Evolutionary conservation across 371 early-diverging fungal species (phyloP), one percentile per base, ranked within the genome.

Genomic region (Enterocytospora artemiae): DNA sequence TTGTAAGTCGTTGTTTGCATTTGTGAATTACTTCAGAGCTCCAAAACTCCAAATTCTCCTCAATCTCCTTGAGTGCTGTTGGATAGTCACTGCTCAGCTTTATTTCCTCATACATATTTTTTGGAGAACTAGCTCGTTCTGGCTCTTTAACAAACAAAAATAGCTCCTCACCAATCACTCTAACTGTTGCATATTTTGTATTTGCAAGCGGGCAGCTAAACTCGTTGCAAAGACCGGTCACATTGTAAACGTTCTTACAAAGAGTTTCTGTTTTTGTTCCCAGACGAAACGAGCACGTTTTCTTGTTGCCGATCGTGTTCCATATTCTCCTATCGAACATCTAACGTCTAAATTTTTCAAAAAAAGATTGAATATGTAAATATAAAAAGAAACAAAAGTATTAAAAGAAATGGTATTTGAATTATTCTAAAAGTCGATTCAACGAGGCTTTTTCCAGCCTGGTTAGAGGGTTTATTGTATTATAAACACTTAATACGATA

Each of bases 141-240:
- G 94, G 88, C 16, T 92, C 91, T 79, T 97, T 97, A 77, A 92
- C 83, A 48, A 64, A 69, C 18, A 77, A 58, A 58, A 53, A 73
- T 12, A 76, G 60, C 31, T 67, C 78, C 76, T 89, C 91, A 31
- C 88, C 80, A 39, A 82, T 79, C 72, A 92, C 93, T 70, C 92
- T 86, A 36, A 97, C 85, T 1, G 98, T 97, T 20, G 98, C 98
- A 78, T 97, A 97, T 70, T 87, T 84, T 55, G 86, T 85, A 81
- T 96, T 97, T 54, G 98, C 92, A 65, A 97, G 81, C 14, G 98
- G 98, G 77, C 98, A 97, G 7, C 90, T 88, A 70, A 86, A 87
- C 37, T 89, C 84, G 79, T 87, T 88, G 83, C 97, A 97, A 24
- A 93, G 83, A 44, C 97, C 98, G 4, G 96, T 91, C 4, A 93